phyloP scores from a whole-genome alignment of 2,329 filamentous ascomycete species.

The Trichoderma atroviride region DNA sequence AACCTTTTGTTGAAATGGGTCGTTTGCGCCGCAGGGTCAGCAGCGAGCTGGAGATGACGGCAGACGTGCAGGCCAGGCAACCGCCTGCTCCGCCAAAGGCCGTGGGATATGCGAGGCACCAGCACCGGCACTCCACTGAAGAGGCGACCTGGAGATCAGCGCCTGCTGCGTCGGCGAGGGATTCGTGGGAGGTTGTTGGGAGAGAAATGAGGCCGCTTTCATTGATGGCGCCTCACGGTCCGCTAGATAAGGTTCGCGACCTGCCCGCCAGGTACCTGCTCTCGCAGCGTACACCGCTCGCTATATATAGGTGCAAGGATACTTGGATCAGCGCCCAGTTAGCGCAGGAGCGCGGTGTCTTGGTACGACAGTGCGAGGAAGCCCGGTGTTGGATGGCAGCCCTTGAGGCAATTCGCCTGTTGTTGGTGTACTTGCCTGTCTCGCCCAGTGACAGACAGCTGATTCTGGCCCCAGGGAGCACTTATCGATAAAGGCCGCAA shows the following conservation, averaged over 20 bases:
- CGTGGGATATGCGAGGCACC: conserved; percentile 2
- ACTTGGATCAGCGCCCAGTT: neutral
- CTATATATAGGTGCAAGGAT: neutral
- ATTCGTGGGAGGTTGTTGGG: conserved; percentile 7
- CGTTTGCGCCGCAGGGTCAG: conserved; percentile 19
- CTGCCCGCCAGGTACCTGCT: neutral
- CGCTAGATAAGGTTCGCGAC: conserved; percentile 25
- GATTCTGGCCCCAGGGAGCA: neutral
- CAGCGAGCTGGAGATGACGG: conserved; percentile 12
- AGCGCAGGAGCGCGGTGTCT: neutral
- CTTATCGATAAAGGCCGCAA: conserved; percentile 24
- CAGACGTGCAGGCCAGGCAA: conserved; percentile 21
- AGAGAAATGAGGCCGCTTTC: neutral
- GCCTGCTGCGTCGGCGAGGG: neutral
- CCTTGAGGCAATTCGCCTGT: neutral
- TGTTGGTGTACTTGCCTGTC: neutral
- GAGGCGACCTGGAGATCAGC: conserved; percentile 12
- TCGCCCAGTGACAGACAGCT: neutral
- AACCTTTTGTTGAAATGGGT: neutral
- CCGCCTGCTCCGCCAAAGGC: conserved; percentile 19
- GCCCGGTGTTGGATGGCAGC: neutral
- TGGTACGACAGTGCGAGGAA: neutral
- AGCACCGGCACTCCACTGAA: conserved; percentile 8
- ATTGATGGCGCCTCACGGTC: conserved; percentile 20
- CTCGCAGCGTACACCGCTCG: conserved; percentile 14